Evolutionary conservation across 2,329 filamentous ascomycete genomes (phyloP).

Genomic region (Talaromyces sp.): DNA sequence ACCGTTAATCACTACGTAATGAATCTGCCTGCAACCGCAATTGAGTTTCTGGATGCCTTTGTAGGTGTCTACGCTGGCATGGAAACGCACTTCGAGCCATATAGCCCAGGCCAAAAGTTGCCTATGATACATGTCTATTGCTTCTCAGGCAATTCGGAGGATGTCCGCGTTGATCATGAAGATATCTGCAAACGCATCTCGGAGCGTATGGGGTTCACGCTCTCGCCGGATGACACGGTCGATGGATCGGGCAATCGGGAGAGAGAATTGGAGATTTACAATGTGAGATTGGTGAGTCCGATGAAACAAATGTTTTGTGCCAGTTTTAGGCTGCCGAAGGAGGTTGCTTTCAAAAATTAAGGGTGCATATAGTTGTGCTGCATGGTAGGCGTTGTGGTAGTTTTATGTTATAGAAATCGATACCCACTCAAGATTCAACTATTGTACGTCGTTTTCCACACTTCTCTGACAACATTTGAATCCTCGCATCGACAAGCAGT

Average conservation of each 20-base stretch:
- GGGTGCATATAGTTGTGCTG: slow-evolving; percentile 13
- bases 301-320: slow-evolving; percentile 97
- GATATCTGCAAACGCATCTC: slow-evolving; percentile 65
- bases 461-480: too few relatives aligned
- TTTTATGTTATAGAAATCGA: neutral
- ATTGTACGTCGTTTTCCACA: neutral
- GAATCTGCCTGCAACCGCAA: slow-evolving; percentile 89
- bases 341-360: slow-evolving; percentile 67
- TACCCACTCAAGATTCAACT: slow-evolving; percentile 3
- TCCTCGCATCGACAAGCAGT: too few relatives aligned
- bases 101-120: slow-evolving; percentile 56
- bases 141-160: slow-evolving; percentile 78
- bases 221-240: slow-evolving; percentile 53
- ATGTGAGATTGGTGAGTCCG: slow-evolving; percentile 83
- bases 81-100: slow-evolving; percentile 61
- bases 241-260: slow-evolving; percentile 57
- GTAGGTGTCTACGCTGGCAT: slow-evolving; percentile 74
- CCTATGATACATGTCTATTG: slow-evolving; percentile 93
- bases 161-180: slow-evolving; percentile 58
- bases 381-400: neutral
- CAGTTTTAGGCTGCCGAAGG: slow-evolving; percentile 76
- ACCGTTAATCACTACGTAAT: slow-evolving; percentile 94
- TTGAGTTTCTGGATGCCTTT: slow-evolving; percentile 76
- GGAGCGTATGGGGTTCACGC: slow-evolving; percentile 56
- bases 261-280: slow-evolving; percentile 53